Evolutionary conservation across 2,329 filamentous ascomycete species (phyloP).

Genomic region (Colletotrichum spinosum): DNA sequence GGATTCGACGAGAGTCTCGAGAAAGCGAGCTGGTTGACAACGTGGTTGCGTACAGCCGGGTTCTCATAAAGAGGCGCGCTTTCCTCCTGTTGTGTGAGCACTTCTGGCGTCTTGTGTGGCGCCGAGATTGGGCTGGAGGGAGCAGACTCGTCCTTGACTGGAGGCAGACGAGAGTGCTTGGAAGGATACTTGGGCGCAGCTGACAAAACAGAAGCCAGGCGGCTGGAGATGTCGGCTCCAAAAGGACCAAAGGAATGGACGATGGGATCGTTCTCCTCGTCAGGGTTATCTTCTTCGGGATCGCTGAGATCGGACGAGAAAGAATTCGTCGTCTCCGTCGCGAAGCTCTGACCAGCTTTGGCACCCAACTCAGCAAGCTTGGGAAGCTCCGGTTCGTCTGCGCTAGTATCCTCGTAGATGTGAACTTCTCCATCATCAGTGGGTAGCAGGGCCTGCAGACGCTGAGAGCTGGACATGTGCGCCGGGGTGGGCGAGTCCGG

Average conservation of each 20-base stretch:
- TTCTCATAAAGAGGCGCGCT: constrained; percentile 40
- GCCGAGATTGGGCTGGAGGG: constrained; percentile 34
- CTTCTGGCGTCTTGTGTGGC: constrained; percentile 20
- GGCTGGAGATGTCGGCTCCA: constrained; percentile 84
- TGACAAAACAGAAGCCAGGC: constrained; percentile 82
- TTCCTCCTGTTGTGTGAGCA: constrained; percentile 28
- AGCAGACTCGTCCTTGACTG: constrained; percentile 24
- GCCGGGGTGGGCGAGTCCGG: constrained; percentile 74
- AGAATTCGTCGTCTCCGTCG: constrained; percentile 62
- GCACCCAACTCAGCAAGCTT: constrained; percentile 39
- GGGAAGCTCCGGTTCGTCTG: constrained; percentile 52
- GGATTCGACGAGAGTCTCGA: constrained; percentile 93
- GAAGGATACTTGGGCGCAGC: constrained; percentile 68
- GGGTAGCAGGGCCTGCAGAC: constrained; percentile 58
- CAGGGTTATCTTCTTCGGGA: constrained; percentile 63
- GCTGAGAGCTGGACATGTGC: constrained; percentile 55
- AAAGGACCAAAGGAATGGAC: constrained; percentile 93
- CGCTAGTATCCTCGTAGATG: constrained; percentile 40
- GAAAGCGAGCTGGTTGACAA: constrained; percentile 95
- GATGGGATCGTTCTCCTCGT: constrained; percentile 95
- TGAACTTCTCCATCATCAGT: constrained; percentile 38
- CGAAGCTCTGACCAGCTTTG: constrained; percentile 56
- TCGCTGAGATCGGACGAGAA: constrained; percentile 70
- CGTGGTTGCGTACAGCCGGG: constrained; percentile 78
- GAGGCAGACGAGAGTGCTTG: constrained; percentile 24